Evolutionary conservation across 805 yeast genomes (phyloP), one percentile per base, ranked within the genome.

Genomic region (Osmozyma mogii): DNA sequence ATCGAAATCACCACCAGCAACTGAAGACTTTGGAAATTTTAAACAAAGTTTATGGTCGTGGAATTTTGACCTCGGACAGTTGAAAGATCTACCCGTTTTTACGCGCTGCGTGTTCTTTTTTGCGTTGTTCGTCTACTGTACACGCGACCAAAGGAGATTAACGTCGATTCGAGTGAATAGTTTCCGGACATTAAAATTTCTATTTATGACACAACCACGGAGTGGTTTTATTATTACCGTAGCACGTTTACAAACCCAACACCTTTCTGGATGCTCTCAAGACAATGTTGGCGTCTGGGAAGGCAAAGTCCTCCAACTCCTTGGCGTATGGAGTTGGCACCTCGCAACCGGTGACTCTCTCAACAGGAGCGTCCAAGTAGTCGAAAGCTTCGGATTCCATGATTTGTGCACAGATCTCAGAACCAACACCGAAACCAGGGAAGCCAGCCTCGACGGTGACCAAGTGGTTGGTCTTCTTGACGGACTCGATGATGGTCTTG

Each of bases 321-420:
- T 78, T 75, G 49, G 96, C 95, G 58, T 92, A 92, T 43, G 99
- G 99, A 47, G 98, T 92, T 62, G 99, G 99, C 18, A 88, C 96
- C 69, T 92, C 99, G 56, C 97, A 94, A 61, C 98, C 98, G 36
- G 98, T 92, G 51, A 88, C 89, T 73, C 99, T 85, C 69, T 81
- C 94, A 45, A 92, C 84, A 49, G 99, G 99, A 38, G 97, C 94
- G 65, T 92, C 99, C 55, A 92, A 75, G 75, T 87, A 84, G 65
- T 92, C 98, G 46, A 92, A 92, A 31, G 95, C 97, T 65, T 88
- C 96, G 35, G 94, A 77, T 69, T 92, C 99, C 96, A 92, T 87
- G 56, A 92, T 71, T 66, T 87, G 95, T 39, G 97, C 98, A 58
- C 88, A 76, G 52, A 92, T 84, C 72, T 92, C 99, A 31, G 96